A percentile compares a stretch with the other conserved stretches of the same genome.
Conservation (phyloP, 495 filamentous ascomycete species). For the Pyrenula massariospora region DNA sequence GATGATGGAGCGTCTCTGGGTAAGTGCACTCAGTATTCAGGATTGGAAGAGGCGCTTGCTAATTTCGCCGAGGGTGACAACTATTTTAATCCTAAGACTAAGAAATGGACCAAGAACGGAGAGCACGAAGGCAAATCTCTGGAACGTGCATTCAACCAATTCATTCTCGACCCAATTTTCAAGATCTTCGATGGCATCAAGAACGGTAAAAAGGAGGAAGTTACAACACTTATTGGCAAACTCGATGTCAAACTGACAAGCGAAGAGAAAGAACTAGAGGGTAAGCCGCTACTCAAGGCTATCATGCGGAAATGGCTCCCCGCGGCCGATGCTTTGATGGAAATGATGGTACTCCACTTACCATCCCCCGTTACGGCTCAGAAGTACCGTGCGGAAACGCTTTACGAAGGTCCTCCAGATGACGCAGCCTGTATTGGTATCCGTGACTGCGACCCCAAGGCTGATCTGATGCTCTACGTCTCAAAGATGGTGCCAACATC, state of each 20-base stretch:
- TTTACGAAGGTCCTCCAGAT: conserved; percentile 94
- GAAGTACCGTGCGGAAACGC: conserved; percentile 95
- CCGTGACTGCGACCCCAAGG: conserved; percentile 95
- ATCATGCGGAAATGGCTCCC: conserved; percentile 98
- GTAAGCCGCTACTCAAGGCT: conserved; percentile 93
- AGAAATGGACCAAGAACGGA: conserved; percentile 92
- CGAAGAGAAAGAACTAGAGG: conserved; percentile 89
- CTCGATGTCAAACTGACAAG: conserved; percentile 75
- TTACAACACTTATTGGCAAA: conserved; percentile 71
- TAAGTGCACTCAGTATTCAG: conserved; percentile 25
- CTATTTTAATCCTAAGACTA: conserved; percentile 99
- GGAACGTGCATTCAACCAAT: conserved; percentile 98
- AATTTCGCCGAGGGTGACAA: conserved; percentile 64
- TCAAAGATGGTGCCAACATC: conserved; percentile 99
- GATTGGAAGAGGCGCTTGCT: not conserved
- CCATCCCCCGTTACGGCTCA: conserved; percentile 94
- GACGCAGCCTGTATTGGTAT: conserved; percentile 89
- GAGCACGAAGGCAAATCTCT: conserved; percentile 74
- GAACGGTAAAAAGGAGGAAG: conserved; percentile 98
- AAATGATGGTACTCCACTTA: conserved; percentile 99
- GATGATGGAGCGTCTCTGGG: conserved; percentile 99
- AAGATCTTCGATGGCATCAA: conserved; percentile 89
- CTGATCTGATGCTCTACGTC: conserved; percentile 98
- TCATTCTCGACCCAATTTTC: conserved; percentile 99
- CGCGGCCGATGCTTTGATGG: conserved; percentile 92